Evolutionary conservation across 495 filamentous ascomycete genomes (phyloP).

Genomic region (Hypomontagnella submonticulosa): DNA sequence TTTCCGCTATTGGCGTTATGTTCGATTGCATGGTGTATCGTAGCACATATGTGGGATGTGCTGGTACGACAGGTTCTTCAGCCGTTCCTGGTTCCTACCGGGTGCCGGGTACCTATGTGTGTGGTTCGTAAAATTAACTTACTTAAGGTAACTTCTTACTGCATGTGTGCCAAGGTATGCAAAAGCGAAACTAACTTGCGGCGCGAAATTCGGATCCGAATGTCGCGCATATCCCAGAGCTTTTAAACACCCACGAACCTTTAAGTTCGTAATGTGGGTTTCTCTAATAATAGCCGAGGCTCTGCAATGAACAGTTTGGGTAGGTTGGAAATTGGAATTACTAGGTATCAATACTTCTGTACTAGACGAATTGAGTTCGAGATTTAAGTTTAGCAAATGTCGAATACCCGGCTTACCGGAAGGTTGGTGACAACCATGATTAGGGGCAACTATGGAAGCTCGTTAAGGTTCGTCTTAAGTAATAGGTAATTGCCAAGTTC

Average conservation of each 20-base stretch:
- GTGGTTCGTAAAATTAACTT: too few relatives aligned
- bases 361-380: conserved; percentile 24
- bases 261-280: neutral
- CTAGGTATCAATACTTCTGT: neutral
- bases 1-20: conserved; percentile 5
- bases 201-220: too few relatives aligned
- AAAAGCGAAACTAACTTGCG: too few relatives aligned
- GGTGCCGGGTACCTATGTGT: too few relatives aligned
- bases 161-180: too few relatives aligned
- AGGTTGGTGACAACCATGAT: conserved; percentile 17
- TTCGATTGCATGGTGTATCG: neutral
- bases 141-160: too few relatives aligned
- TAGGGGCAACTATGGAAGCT: conserved; percentile 8
- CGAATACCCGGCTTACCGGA: conserved; percentile 12
- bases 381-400: conserved; percentile 15
- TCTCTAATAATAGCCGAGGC: conserved; percentile 20
- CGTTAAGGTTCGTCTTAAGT: conserved; percentile 4
- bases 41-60: neutral
- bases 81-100: too few relatives aligned
- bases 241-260: neutral
- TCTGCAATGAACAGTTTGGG: too few relatives aligned
- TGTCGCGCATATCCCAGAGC: too few relatives aligned
- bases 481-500: conserved; percentile 12
- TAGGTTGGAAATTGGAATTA: too few relatives aligned
- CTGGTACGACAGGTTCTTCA: neutral